Evolutionary conservation across 495 filamentous ascomycete species (phyloP), one percentile per base, ranked within the genome.

Genomic region (Podospora bellae-mahoneyi): DNA sequence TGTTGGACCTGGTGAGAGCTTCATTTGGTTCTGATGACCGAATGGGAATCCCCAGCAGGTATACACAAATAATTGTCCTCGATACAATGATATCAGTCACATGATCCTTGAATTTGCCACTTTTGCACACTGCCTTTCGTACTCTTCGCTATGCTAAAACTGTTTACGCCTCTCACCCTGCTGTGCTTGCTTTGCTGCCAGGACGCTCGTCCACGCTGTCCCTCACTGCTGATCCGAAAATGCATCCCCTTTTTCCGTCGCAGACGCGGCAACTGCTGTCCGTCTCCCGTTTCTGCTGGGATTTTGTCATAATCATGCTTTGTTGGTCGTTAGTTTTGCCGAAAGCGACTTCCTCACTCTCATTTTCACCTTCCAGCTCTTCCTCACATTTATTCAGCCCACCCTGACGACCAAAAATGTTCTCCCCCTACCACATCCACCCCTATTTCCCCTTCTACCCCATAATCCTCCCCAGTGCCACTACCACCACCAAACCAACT

Each of bases 401-500:
- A 3, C 39, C 7, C 39, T 48, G 0, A 48, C 10, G 39, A 48
- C 39, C 39, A 48, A 48, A 18, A 48, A 13, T 48, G 39, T 48
- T 48, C 39, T 16, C 39, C 39, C 39, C 39, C 39, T 3, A 13
- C 39, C 39, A 13, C 39, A 9, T 48, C 39, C 39, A 48, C 39
- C 5, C 39, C 39, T 32, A 32, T 32, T 13, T 48, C 39, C 39
- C 39, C 39, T 48, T 10, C 39, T 10, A 6, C 13, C 28, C 44
- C 67, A 59, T 65, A 56, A 44, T 26, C 20, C 53, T 62, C 62
- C 26, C 26, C 2, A 23, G 23, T 62, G 16, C 59, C 60, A 18
- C 32, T 60, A 19, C 27, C 73, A 39, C 26, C 65, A 55, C 68
- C 69, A 77, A 82, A 82, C 80, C 80, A 82, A 48, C 76, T 78